Percentiles rank a stretch among this genome's conserved stretches.
These are phyloP conservation scores for Backusella tuberculispora DNA, from an alignment of 192 early-diverging fungal species.

Conservation along the genomic window DNA sequence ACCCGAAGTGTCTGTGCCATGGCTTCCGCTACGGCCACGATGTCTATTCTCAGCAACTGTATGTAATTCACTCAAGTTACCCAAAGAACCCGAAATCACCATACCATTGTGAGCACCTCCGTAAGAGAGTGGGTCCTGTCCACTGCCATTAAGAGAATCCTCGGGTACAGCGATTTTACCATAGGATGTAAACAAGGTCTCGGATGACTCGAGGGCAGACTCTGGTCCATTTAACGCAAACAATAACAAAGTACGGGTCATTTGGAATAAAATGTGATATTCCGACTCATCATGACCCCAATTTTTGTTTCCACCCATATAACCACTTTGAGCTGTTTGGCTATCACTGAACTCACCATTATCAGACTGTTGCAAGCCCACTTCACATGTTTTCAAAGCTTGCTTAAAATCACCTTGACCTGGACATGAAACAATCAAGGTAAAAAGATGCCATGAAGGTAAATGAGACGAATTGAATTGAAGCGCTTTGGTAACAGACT, in stretches of 20 bases:
- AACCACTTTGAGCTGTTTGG: constrained; percentile 38
- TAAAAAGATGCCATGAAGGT: constrained; percentile 79
- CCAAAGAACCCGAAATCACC: constrained; percentile 22
- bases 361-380: constrained; percentile 63
- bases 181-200: constrained; percentile 67
- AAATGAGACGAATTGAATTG: constrained; percentile 56
- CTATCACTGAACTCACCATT: not conserved
- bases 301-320: not conserved
- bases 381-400: constrained; percentile 67
- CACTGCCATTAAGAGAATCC: constrained; percentile 24
- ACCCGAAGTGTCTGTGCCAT: not conserved
- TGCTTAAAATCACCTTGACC: constrained; percentile 64
- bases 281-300: constrained; percentile 54
- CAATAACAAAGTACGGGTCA: constrained; percentile 62
- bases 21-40: constrained; percentile 31
- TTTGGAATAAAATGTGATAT: constrained; percentile 61
- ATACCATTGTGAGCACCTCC: constrained; percentile 24
- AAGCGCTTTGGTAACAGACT: constrained; percentile 56
- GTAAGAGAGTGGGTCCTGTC: constrained; percentile 37
- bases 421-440: constrained; percentile 62
- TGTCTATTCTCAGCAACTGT: constrained; percentile 3
- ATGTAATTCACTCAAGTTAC: constrained; percentile 20
- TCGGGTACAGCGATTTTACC: constrained; percentile 52
- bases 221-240: constrained; percentile 57
- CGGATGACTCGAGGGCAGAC: constrained; percentile 54